Evolutionary conservation across 345 rosid species (phyloP), one percentile per base, ranked within the genome.

Genomic region (Hibiscus syriacus): DNA sequence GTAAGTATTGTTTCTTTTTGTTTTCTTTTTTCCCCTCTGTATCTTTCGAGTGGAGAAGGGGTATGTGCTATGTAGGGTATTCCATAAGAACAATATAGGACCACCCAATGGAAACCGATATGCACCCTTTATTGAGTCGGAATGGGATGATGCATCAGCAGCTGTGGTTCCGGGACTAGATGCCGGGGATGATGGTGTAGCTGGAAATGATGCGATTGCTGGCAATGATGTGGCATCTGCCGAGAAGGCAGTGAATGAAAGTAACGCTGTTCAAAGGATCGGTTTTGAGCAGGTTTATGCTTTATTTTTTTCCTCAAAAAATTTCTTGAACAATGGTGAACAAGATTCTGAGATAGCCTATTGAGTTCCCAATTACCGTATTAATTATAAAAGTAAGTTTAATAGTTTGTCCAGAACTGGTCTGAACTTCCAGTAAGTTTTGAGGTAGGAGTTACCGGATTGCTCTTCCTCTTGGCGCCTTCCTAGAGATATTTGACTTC

Each of bases 51-150:
- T 70, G 79, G 74, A 74, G 79, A 72, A 81, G 76, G 93, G 82
- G 0, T 92, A 85, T 76, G 98, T 92, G 32, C 81, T 92, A 19
- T 92, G 98, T 77, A n/a, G n/a, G n/a, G n/a, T n/a, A n/a, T n/a
- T n/a, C n/a, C n/a, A n/a, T n/a, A n/a, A n/a, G n/a, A n/a, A n/a
- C n/a, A n/a, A n/a, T n/a, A n/a, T n/a, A n/a, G n/a, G n/a, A n/a
- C n/a, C n/a, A n/a, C n/a, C n/a, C n/a, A n/a, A n/a, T n/a, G n/a
- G n/a, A n/a, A n/a, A n/a, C n/a, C n/a, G n/a, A n/a, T n/a, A n/a
- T n/a, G n/a, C n/a, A n/a, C n/a, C n/a, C n/a, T n/a, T n/a, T n/a
- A n/a, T n/a, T n/a, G n/a, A n/a, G n/a, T n/a, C 84, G 65, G 96
- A 87, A 78, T 87, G 93, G 96, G 80, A 82, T 70, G 91, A 90